A percentile compares a stretch with the other conserved stretches of the same genome.
Conservation (phyloP, 495 filamentous ascomycete genomes). For the Durotheca rogersii region DNA sequence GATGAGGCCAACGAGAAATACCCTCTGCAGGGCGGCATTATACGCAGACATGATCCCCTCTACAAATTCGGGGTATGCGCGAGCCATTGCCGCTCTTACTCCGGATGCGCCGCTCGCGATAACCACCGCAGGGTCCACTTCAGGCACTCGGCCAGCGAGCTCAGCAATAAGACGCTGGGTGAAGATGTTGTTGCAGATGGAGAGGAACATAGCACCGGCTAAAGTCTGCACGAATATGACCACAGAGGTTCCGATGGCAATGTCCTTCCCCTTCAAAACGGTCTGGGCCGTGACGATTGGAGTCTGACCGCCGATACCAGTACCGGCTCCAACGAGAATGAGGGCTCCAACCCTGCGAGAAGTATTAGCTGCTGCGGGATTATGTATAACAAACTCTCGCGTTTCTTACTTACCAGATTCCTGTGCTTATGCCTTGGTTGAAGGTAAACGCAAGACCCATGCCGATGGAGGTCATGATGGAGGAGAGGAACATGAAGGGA, state of each 20-base stretch:
- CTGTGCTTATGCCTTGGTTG: too few species aligned
- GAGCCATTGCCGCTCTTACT: conserved; percentile 56
- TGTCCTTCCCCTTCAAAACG: conserved; percentile 59
- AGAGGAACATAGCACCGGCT: conserved; percentile 63
- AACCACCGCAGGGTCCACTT: conserved; percentile 50
- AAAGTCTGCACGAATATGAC: conserved; percentile 66
- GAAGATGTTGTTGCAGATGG: conserved; percentile 62
- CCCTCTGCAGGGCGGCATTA: conserved; percentile 61
- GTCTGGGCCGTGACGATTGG: conserved; percentile 69
- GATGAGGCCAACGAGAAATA: conserved; percentile 65
- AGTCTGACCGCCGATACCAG: too few species aligned
- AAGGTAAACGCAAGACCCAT: too few species aligned
- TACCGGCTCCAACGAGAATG: too few species aligned
- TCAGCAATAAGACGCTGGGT: conserved; percentile 53
- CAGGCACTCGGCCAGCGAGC: conserved; percentile 46
- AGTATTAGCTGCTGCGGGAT: conserved; percentile 61
- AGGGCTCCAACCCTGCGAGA: too few species aligned
- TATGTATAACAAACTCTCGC: too few species aligned
- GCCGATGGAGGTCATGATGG: too few species aligned
- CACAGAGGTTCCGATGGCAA: conserved; percentile 67
- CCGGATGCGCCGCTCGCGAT: conserved; percentile 63
- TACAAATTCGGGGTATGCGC: conserved; percentile 48
- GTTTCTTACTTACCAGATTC: too few species aligned
- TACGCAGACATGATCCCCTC: conserved; percentile 61
- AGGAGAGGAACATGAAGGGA: too few species aligned